These are phyloP conservation scores for Cyclaneusma minus DNA, from an alignment of 2,329 filamentous ascomycete genomes.

Conservation along the genomic window DNA sequence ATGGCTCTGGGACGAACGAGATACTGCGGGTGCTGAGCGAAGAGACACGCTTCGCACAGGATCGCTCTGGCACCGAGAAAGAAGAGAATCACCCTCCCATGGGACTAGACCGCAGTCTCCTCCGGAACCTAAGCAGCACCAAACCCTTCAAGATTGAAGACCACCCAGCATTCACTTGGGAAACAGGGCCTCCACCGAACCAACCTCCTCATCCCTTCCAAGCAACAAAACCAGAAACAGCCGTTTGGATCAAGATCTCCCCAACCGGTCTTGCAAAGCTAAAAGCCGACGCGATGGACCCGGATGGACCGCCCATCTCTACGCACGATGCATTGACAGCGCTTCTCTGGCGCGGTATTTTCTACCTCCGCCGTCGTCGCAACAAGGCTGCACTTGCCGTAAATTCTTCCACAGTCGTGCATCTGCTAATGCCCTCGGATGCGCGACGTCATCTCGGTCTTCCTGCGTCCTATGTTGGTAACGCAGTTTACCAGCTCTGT, in stretches of 20 bases:
- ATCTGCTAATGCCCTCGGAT: constrained; percentile 5
- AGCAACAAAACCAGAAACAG: constrained; percentile 5
- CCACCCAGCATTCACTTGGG: constrained; percentile 4
- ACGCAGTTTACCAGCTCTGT: constrained; percentile 6
- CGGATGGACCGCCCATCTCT: constrained; percentile 4
- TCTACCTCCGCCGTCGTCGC: constrained; percentile 5
- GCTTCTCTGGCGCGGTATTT: constrained; percentile 5
- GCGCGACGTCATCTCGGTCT: constrained; percentile 5
- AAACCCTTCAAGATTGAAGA: constrained; percentile 6
- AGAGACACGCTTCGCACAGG: constrained; percentile 4
- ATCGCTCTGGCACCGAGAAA: constrained; percentile 1
- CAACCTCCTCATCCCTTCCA: constrained; percentile 3
- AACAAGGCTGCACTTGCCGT: constrained; percentile 1
- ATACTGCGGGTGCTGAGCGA: constrained; percentile 5
- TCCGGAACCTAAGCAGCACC: constrained; percentile 5
- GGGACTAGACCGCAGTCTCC: constrained; percentile 3
- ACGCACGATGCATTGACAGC: constrained; percentile 7
- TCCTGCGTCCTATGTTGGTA: constrained; percentile 5
- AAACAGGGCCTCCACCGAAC: background rate
- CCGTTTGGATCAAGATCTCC: constrained; percentile 4
- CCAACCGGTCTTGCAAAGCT: constrained; percentile 3
- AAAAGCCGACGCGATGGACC: constrained; percentile 5
- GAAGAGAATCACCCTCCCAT: no score
- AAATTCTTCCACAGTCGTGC: constrained; percentile 2
- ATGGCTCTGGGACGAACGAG: constrained; percentile 5